Base-by-base conservation (phyloP, 495 filamentous ascomycete genomes). In the Podospora pseudopauciseta region DNA sequence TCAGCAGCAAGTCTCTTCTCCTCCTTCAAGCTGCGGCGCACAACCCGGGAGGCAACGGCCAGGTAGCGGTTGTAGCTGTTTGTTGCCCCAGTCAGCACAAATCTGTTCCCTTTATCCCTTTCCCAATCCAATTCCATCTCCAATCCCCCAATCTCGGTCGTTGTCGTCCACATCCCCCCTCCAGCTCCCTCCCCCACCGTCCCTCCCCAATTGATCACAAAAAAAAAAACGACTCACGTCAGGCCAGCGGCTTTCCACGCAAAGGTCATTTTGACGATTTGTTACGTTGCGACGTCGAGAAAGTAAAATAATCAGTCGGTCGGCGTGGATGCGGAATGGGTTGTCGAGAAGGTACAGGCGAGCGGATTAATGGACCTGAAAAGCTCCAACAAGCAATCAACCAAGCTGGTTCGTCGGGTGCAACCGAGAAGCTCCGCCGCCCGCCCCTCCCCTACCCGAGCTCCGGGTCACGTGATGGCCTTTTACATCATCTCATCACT, bases 181-280 rank as follows among this genome's bases (percentile, higher is more conserved):
- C 23, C 55, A n/a, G 32, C 20, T 59, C 9, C 7, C 19, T 18
- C 56, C 7, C 56, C 56, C 30, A 23, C 23, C 19, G 5, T 13
- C 26, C 23, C 19, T 5, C 13, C 26, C 56, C 61, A 63, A 53
- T 63, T 63, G 30, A 5, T 19, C 34, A 23, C 30, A n/a, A 5
- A 28, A 49, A 49, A 4, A 65, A 6, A 27, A 57, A 65, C 55
- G 56, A 60, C 91, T 80, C 90, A 98, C 96, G 90, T 96, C 75
- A 98, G 85, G 84, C 96, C 95, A 77, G 95, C 90, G 76, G 93
- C 87, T 91, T 97, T 98, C 96, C 96, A 99, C 77, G 93, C 92
- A 83, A 93, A 94, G 80, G 92, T 87, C 95, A 99, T 99, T 85
- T 88, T 93, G 89, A 88, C 80, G 73, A 68, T 68, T 70, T 78